Base-by-base conservation (phyloP, 2,329 filamentous ascomycete species). In the Beauveria australis region DNA sequence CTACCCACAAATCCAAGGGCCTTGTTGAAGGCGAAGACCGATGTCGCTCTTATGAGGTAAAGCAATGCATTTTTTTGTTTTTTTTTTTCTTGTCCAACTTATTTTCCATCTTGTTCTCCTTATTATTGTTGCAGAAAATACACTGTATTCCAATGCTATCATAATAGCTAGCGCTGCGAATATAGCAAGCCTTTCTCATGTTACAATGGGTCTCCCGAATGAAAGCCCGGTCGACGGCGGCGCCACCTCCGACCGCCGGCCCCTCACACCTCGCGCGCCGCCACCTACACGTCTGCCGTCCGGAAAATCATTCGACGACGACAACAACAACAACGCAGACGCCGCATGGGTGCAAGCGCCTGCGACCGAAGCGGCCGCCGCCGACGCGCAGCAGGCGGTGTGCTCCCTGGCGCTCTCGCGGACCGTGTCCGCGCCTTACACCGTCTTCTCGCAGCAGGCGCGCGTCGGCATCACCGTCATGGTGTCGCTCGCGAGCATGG, bases 401-500 rank as follows among this genome's bases (percentile, higher is more conserved):
- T 49, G 7, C 26, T 51, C 19, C 1, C 9, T 12, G n/a, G 55
- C 51, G 73, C 67, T 52, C 71, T 69, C 5, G 70, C 22, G 53
- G 5, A 48, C 58, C 22, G 60, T 28, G 19, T 62, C 61, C 24
- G 61, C 72, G 16, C 68, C 73, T 5, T 76, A 75, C 63, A 74
- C 65, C 54, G 69, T 71, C 46, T 75, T 75, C 63, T 66, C 71
- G 6, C 66, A 62, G 18, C 64, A 67, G 30, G 57, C 52, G 28
- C 53, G 55, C 67, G 69, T 74, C 64, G 84, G 79, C 74, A 79
- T 86, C 62, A 74, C 80, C 40, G 66, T 71, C 54, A 79, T 86
- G 78, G 79, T 81, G 59, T 77, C 78, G 40, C 67, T 79, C 49
- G 78, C 79, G 10, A 79, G 79, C 66, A 80, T 83, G 64, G 74